Evolutionary conservation across 2,329 filamentous ascomycete species (phyloP), one percentile per base, ranked within the genome.

Genomic region (Neurospora sp.): DNA sequence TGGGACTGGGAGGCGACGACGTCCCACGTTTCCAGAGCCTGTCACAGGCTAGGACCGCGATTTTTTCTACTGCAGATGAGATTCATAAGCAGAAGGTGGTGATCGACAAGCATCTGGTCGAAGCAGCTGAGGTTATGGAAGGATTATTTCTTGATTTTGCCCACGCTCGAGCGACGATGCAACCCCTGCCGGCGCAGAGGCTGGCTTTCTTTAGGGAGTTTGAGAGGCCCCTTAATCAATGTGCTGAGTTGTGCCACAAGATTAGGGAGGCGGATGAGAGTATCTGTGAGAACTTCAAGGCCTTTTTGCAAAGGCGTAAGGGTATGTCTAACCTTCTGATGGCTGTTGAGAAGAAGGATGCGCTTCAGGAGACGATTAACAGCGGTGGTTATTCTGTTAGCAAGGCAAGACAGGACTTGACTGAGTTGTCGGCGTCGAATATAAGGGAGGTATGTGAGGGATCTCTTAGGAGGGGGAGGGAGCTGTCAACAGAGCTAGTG

Each of bases 381-480:
- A 3, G 19, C 8, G 5, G 11, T 12, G 19, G 0, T 23, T 69
- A 62, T 40, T 38, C 69, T 15, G 10, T 69, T 23, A 57, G 67
- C 6, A 28, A 39, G 36, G 67, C 67, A 19, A 57, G 43, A 8
- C n/a, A 68, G 3, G 67, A 70, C 12, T 33, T 72, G 3, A 66
- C 8, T 0, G 28, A 46, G 2, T 12, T 66, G 2, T 52, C 23
- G 4, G 0, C 10, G 3, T 6, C n/a, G 8, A 43, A 17, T 6
- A n/a, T 69, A 10, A 15, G 66, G 2, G 38, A 68, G 1, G 70
- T 38, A 1, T 70, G 69, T 11, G 52, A 72, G 4, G 69, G 69
- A 4, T 38, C 69, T 12, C 10, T 70, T 1, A 72, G 69, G 8
- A 38, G 66, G 12, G 41, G 23, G 8, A 19, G 4, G 3, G 33